Evolutionary conservation across 495 filamentous ascomycete species (phyloP).

Genomic region (Aspergillus homomorphus): DNA sequence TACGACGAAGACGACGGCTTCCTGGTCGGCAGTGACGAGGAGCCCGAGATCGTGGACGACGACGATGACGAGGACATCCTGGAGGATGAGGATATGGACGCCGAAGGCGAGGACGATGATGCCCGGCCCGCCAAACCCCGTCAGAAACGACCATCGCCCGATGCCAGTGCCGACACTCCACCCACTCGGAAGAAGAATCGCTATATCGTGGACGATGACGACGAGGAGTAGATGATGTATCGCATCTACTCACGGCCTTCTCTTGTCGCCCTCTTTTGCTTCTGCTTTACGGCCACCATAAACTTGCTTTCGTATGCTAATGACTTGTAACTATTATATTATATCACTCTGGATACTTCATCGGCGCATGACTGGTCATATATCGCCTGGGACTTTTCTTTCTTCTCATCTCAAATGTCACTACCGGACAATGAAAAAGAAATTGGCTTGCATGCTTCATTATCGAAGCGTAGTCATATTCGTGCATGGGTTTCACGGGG

Average conservation of each 20-base stretch:
- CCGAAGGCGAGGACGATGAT: conserved; percentile 55
- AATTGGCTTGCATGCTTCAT: neutral
- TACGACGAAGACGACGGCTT: conserved; percentile 82
- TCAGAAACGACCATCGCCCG: conserved; percentile 22
- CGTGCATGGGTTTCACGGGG: no score
- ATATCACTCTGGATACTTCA: neutral
- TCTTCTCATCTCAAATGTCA: neutral
- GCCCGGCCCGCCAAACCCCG: conserved; percentile 24
- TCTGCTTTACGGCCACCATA: neutral
- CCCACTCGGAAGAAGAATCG: conserved; percentile 46
- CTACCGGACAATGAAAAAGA: neutral
- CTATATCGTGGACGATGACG: conserved; percentile 47
- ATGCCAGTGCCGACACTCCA: conserved; percentile 32
- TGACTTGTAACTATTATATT: conserved; percentile 12
- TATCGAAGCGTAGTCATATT: neutral
- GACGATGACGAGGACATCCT: conserved; percentile 64
- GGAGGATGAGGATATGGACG: conserved; percentile 56
- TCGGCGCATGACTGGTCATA: conserved; percentile 10
- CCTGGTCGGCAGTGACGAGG: conserved; percentile 71
- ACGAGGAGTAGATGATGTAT: conserved; percentile 33
- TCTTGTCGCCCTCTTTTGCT: conserved; percentile 1
- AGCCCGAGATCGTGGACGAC: conserved; percentile 55
- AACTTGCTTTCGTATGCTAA: conserved; percentile 10
- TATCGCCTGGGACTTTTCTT: neutral
- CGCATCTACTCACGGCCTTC: neutral